phyloP scores from a whole-genome alignment of 2,329 filamentous ascomycete species.

The Plenodomus tracheiphilus region DNA sequence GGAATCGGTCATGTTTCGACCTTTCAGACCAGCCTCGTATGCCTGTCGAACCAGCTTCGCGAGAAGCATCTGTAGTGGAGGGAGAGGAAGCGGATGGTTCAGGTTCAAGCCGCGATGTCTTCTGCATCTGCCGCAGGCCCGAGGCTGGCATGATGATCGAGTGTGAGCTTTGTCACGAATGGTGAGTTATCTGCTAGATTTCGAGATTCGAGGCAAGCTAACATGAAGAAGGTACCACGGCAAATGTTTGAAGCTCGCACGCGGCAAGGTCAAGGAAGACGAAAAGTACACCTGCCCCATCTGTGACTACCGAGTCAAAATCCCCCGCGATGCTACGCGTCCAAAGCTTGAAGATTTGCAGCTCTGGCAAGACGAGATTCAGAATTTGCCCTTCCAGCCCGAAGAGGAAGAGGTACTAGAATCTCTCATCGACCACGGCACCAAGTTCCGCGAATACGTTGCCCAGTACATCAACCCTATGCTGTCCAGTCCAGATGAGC shows the following conservation, averaged over 20 bases:
- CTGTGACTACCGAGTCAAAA: conserved; percentile 95
- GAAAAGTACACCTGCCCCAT: conserved; percentile 98
- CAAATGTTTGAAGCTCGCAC: conserved; percentile 95
- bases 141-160: conserved; percentile 99
- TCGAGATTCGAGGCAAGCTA: conserved; percentile 24
- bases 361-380: conserved; percentile 81
- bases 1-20: conserved; percentile 91
- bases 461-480: conserved; percentile 78
- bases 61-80: conserved; percentile 70
- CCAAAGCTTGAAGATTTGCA: conserved; percentile 92
- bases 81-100: conserved; percentile 51
- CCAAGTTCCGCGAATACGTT: conserved; percentile 82
- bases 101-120: conserved; percentile 72
- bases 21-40: conserved; percentile 83
- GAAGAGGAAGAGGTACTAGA: conserved; percentile 87
- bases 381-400: conserved; percentile 83
- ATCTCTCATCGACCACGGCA: conserved; percentile 84
- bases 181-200: conserved; percentile 63
- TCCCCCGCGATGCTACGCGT: conserved; percentile 91
- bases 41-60: conserved; percentile 88
- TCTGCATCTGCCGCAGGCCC: conserved; percentile 91
- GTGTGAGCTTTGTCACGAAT: conserved; percentile 96
- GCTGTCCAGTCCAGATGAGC: conserved; percentile 80
- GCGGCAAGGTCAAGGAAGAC: conserved; percentile 96
- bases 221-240: conserved; percentile 79